Evolutionary conservation across 768 basidiomycete genomes (phyloP), one percentile per base, ranked within the genome.

Genomic region (Mycena belliarum): DNA sequence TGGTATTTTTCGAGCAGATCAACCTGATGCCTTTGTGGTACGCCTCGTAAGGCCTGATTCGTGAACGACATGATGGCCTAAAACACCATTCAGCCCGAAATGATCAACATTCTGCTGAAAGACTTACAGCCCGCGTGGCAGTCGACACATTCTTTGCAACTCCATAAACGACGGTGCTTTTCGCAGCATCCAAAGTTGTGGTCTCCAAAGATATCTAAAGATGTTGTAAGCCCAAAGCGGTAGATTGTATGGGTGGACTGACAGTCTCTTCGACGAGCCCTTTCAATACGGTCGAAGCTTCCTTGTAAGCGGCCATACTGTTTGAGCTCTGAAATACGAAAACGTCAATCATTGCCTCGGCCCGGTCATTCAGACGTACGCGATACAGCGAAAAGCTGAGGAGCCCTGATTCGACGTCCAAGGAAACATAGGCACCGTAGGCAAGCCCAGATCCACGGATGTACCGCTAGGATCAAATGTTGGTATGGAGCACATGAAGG

Each of bases 391-490:
- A 80, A 72, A 95, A 95, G 49, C 72, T 84, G 25, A 93, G 73
- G 12, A 88, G 72, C 2, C 93, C 93, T 23, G 87, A 80, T 73
- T 97, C 95, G 29, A 86, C 75, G 64, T 95, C 93, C 29, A 87
- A 69, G 0, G 79, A 79, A 29, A 89, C 78, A 65, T 85, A 85
- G 25, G 93, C 93, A n/a, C 94, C 93, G 63, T 97, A 98, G 6
- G 97, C 97, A 32, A 99, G 75, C 21, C 97, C 97, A 54, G 93
- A 88, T 8, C 97, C 97, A 40, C 97, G 88, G 59, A 99, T 93
- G 60, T 88, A 90, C 24, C 88, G 84, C 89, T 92, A 55, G n/a
- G 49, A 18, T n/a, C 41, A 54, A 16, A 53, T 38, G 35, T 48
- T 15, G 18, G 45, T 28, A 37, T 40, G 23, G 42, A 20, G 29